Percentiles rank a stretch among this genome's conserved stretches.
These are phyloP conservation scores for Eucalyptus regnans DNA, from an alignment of 345 rosid species.

Conservation along the genomic window DNA sequence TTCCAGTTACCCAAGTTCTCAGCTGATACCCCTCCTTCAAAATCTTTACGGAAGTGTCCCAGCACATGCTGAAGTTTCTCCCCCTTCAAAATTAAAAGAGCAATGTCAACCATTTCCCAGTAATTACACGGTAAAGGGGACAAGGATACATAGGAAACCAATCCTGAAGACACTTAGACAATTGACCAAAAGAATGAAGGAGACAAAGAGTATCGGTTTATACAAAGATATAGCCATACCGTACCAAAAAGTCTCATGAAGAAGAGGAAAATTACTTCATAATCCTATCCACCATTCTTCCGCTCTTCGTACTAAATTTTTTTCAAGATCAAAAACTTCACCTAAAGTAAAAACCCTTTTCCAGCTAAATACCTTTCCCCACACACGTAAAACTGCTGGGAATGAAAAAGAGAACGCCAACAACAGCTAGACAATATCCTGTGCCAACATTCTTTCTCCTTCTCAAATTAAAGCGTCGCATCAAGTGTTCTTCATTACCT, in stretches of 20 bases:
- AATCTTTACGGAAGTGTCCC: conserved; percentile 94
- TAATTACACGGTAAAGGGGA: neutral
- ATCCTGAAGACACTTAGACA: neutral
- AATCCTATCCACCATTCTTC: neutral
- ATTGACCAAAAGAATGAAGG: neutral
- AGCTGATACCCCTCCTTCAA: conserved; percentile 92
- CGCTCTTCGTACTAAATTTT: neutral
- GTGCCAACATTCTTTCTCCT: neutral
- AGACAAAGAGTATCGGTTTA: neutral
- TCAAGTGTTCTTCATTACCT: neutral
- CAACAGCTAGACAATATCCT: neutral
- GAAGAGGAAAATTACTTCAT: neutral
- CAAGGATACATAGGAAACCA: neutral
- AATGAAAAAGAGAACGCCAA: neutral
- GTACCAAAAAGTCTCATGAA: neutral
- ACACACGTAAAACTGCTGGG: neutral
- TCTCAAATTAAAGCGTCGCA: neutral
- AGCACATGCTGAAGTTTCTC: conserved; percentile 83
- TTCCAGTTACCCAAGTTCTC: conserved; percentile 83
- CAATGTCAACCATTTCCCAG: neutral
- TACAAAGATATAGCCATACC: neutral
- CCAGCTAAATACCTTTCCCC: neutral
- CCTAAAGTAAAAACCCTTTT: neutral
- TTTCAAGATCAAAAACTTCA: neutral
- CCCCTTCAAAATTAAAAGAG: conserved; percentile 40